Evolutionary conservation across 2,329 filamentous ascomycete genomes (phyloP), one percentile per base, ranked within the genome.

Genomic region (Ceratocystiopsis minuta): DNA sequence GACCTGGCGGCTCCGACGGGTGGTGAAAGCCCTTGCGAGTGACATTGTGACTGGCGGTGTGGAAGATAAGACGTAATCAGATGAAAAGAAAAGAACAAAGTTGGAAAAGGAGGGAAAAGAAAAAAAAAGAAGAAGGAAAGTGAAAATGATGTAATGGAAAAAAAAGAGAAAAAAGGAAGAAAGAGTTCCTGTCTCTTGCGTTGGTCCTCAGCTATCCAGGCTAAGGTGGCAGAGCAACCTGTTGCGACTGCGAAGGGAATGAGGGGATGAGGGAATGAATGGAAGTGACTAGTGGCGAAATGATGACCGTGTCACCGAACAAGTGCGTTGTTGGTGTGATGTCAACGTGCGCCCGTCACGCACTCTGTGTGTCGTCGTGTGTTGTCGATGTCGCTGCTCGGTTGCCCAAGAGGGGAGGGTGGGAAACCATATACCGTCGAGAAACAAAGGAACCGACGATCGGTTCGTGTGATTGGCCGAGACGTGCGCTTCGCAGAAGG

Each of bases 1-100:
- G 24, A 10, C 24, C 24, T 28, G 24, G 24, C 24, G 24, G 24
- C 11, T 28, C 24, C 77, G 74, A 59, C 75, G 72, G 51, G 76
- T 81, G 34, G 74, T 78, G 57, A 87, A 80, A 45, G 79, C 80
- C 55, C 81, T 72, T 41, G 77, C 70, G 51, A 87, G 48, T 39
- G 57, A 59, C 57, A 55, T 53, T n/a, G 37, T 48, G 45, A 37
- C 34, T 39, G 24, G 24, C 24, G 24, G 17, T 34, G 31, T 38
- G 16, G 34, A 28, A 15, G 32, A 45, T 6, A 24, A 38, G 36
- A 39, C 13, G 13, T 5, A n/a, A 34, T 7, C 11, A 15, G 37
- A 31, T 34, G 37, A 43, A 41, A 33, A 16, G 32, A 37, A 36
- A 40, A 14, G 5, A 7, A 24, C 18, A 17, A 20, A 28, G 14